Evolutionary conservation across 2,329 filamentous ascomycete genomes (phyloP), one percentile per base, ranked within the genome.

Genomic region (Stromatinia cepivora): DNA sequence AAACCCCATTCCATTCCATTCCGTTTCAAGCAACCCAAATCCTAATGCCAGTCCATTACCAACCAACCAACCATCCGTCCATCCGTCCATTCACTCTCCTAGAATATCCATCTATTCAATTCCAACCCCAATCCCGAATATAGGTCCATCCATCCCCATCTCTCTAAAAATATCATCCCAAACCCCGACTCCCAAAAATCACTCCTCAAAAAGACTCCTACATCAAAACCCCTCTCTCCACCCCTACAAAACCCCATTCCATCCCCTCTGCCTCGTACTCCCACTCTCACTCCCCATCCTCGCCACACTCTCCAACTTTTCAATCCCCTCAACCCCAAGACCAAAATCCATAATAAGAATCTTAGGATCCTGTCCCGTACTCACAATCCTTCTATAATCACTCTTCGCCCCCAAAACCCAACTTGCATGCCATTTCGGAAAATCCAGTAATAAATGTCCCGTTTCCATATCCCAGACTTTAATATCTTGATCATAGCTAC

Each of bases 401-500:
- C 92, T 94, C 84, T 97, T 97, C 65, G 95, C 95, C 73, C 92
- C 94, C 70, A 99, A 82, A 77, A 99, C 96, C 95, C 95, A 99
- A 80, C 93, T 97, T 15, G 91, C 90, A 70, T 97, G 97, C 93
- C 94, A 98, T 74, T 92, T 89, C n/a, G 93, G 92, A 76, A 97
- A 94, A 75, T 93, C 90, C 72, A 96, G 87, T 71, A 94, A 86
- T 74, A 93, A 85, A 59, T 89, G 83, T 46, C 94, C 94, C 3
- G 90, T 90, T 73, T 90, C 88, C 81, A 95, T 91, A 79, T 97
- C 92, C 80, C 93, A 97, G 1, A 98, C 93, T 78, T 96, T 97
- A 78, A 99, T 94, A 76, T 94, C 94, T 75, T 92, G 92, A 79
- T 99, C 95, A 79, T 99, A 99, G 78, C 91, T 95, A 25, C 93